Evolutionary conservation across 306 rosid genomes (phyloP).

Genomic region (Sophora flavescens): DNA sequence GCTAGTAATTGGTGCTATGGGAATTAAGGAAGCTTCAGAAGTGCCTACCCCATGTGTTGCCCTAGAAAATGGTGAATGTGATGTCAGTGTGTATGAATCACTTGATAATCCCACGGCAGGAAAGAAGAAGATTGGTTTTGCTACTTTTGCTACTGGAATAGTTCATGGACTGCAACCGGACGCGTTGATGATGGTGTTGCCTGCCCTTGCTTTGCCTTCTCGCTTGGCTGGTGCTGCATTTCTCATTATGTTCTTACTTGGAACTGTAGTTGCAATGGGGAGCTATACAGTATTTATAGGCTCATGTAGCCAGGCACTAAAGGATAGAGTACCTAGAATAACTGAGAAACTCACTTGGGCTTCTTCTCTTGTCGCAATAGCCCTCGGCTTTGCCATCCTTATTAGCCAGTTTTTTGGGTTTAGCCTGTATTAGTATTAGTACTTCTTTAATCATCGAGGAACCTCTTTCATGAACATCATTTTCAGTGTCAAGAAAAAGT

Average conservation of each 20-base stretch:
- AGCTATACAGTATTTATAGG: constrained; percentile 94
- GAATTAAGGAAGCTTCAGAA: constrained; percentile 93
- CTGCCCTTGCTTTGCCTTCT: constrained; percentile 97
- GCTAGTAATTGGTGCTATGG: constrained; percentile 86
- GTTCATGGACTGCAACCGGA: constrained; percentile 97
- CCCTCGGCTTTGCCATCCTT: constrained; percentile 83
- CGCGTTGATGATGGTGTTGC: constrained; percentile 96
- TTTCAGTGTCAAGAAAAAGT: constrained; percentile 43
- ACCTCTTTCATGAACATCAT: constrained; percentile 40
- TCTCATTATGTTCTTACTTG: constrained; percentile 87
- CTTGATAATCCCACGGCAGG: constrained; percentile 64
- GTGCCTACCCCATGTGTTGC: constrained; percentile 77
- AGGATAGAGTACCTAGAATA: constrained; percentile 91
- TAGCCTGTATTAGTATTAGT: constrained; percentile 78
- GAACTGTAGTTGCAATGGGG: constrained; percentile 95
- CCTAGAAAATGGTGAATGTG: constrained; percentile 82
- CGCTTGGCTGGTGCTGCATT: constrained; percentile 95
- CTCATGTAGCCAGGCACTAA: constrained; percentile 86
- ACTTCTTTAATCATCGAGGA: constrained; percentile 35
- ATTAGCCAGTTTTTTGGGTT: constrained; percentile 91
- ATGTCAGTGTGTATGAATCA: constrained; percentile 65
- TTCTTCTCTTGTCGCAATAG: constrained; percentile 89
- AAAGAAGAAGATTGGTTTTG: constrained; percentile 90
- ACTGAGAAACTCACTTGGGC: constrained; percentile 99
- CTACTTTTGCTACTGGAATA: constrained; percentile 98